Conservation (phyloP, 1,284 basidiomycete species). For the Boletus sp. region DNA sequence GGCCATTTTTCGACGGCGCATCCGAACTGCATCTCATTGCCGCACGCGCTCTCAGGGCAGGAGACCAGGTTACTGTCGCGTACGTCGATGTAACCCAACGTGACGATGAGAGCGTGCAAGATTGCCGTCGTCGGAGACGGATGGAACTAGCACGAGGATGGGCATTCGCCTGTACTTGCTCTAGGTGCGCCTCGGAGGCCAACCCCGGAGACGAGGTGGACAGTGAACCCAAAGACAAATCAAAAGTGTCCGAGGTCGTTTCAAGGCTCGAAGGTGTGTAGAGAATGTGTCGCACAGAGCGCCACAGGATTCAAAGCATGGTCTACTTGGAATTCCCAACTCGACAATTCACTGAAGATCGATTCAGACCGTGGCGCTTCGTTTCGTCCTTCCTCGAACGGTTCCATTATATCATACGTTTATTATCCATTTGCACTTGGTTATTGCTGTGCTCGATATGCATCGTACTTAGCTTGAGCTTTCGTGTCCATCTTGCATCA, state of each 20-base stretch:
- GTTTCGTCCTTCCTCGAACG: neutral
- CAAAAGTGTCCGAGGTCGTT: conserved; percentile 52
- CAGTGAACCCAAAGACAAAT: conserved; percentile 48
- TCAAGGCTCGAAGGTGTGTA: conserved; percentile 37
- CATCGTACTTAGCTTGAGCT: neutral
- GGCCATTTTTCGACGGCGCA: conserved; percentile 61
- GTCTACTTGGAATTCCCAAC: neutral
- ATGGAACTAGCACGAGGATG: conserved; percentile 74
- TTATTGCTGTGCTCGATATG: neutral
- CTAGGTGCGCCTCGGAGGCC: conserved; percentile 56
- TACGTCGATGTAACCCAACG: conserved; percentile 64
- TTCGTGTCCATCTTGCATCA: conserved; percentile 7
- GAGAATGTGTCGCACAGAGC: neutral
- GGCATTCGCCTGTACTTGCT: conserved; percentile 71
- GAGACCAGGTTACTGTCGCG: conserved; percentile 70
- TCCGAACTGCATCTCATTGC: conserved; percentile 66
- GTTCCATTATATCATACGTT: neutral
- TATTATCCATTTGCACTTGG: conserved; percentile 1
- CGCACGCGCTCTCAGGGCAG: conserved; percentile 57
- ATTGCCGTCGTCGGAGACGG: conserved; percentile 60
- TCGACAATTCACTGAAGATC: too few species aligned
- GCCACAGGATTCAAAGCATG: too few species aligned
- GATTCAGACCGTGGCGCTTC: neutral
- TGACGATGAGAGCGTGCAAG: conserved; percentile 46
- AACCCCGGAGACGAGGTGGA: conserved; percentile 37